A percentile compares a stretch with the other conserved stretches of the same genome.
Conservation (phyloP, 2,329 filamentous ascomycete genomes). For the Teratosphaeria viscida region DNA sequence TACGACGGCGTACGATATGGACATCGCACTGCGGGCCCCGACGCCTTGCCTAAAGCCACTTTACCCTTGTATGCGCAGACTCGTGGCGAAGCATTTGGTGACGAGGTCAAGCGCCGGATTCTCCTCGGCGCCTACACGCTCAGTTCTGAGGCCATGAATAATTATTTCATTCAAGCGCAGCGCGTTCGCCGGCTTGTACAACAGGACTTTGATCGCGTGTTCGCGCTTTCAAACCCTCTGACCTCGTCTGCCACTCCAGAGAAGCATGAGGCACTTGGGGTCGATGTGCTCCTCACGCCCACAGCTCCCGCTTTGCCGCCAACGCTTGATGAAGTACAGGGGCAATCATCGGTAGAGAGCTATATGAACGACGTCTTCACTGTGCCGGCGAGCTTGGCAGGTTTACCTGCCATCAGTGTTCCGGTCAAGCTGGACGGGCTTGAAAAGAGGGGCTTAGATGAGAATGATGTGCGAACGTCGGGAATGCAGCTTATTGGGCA, state of each 20-base stretch:
- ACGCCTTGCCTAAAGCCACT: constrained; percentile 27
- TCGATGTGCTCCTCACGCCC: constrained; percentile 81
- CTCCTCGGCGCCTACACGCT: constrained; percentile 82
- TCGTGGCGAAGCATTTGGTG: constrained; percentile 64
- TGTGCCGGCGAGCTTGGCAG: constrained; percentile 85
- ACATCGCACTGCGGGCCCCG: constrained; percentile 43
- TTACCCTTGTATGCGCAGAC: constrained; percentile 59
- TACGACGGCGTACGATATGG: constrained; percentile 97
- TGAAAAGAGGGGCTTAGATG: constrained; percentile 8
- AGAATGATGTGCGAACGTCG: constrained; percentile 31
- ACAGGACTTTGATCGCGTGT: constrained; percentile 73
- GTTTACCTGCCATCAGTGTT: constrained; percentile 77
- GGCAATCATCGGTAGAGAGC: constrained; percentile 52
- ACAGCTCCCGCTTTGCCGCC: constrained; percentile 74
- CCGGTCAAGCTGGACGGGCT: constrained; percentile 44
- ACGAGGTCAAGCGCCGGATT: constrained; percentile 78
- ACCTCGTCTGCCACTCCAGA: constrained; percentile 14
- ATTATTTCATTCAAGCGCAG: constrained; percentile 94
- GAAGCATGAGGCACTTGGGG: constrained; percentile 36
- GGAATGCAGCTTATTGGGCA: constrained; percentile 74
- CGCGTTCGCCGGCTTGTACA: constrained; percentile 75
- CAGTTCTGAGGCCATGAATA: constrained; percentile 82
- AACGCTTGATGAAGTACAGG: constrained; percentile 46
- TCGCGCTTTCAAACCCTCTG: constrained; percentile 60
- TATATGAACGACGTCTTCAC: constrained; percentile 96